phyloP scores from a whole-genome alignment of 140 eudicot species.

The Anethum foeniculum region DNA sequence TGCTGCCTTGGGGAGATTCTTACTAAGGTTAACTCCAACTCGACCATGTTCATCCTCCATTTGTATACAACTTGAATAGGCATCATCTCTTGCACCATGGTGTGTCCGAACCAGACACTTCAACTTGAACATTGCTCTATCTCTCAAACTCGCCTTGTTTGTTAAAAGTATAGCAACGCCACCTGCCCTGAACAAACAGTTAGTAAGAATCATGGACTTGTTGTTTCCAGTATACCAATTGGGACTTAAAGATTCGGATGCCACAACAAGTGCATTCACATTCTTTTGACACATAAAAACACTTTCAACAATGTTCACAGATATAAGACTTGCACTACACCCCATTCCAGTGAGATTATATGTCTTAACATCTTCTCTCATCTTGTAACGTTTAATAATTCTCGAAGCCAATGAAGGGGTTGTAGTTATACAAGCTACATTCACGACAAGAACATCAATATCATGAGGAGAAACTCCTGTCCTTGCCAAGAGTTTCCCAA shows the following conservation, averaged over 20 bases:
- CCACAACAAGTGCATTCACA: slow-evolving; percentile 5
- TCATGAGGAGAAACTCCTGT: not conserved
- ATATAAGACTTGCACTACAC: not conserved
- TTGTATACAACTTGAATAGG: not conserved
- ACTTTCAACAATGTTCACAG: not conserved
- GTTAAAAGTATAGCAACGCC: slow-evolving; percentile 1
- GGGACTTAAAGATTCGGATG: not conserved
- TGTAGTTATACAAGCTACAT: not conserved
- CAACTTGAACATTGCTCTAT: not conserved
- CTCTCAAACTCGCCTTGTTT: not conserved
- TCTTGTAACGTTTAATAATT: not conserved
- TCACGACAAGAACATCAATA: not conserved
- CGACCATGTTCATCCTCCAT: not conserved
- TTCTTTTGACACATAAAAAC: not conserved
- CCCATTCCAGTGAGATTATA: slow-evolving; percentile 3
- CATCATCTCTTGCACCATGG: not conserved
- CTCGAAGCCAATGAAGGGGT: not conserved
- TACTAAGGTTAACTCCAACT: not conserved
- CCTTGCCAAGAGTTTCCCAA: not conserved
- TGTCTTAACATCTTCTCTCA: not conserved
- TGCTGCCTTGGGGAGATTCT: not conserved
- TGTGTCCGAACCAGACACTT: not conserved
- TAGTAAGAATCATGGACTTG: slow-evolving; percentile 2
- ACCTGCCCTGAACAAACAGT: not conserved
- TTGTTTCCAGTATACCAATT: not conserved